phyloP scores from a whole-genome alignment of 352 stramenopile genomes.

The Pythium pyrilobum region DNA sequence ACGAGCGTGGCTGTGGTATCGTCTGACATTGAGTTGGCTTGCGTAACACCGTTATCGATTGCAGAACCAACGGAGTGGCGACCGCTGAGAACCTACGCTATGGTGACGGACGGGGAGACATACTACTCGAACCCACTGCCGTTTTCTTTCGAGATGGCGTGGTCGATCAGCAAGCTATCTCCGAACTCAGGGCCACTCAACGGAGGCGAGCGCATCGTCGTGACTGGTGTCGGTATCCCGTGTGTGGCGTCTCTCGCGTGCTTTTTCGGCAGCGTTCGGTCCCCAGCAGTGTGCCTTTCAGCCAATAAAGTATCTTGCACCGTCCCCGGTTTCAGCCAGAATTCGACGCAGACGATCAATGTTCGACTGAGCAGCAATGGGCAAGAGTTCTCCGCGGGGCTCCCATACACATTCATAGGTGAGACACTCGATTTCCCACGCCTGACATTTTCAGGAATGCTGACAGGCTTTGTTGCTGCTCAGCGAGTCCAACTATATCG shows the following conservation, averaged over 20 bases:
- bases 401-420: slow-evolving; percentile 51
- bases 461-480: background rate
- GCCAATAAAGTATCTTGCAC: background rate
- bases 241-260: slow-evolving; percentile 12
- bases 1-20: slow-evolving; percentile 24
- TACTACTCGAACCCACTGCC: slow-evolving; percentile 59
- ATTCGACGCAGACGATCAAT: slow-evolving; percentile 18
- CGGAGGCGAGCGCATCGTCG: slow-evolving; percentile 30
- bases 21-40: slow-evolving; percentile 38
- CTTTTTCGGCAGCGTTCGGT: slow-evolving; percentile 5
- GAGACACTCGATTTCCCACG: background rate
- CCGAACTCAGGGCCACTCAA: slow-evolving; percentile 24
- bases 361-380: slow-evolving; percentile 50
- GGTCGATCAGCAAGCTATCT: slow-evolving; percentile 21
- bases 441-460: background rate
- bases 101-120: slow-evolving; percentile 43
- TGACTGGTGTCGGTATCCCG: slow-evolving; percentile 21
- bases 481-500: slow-evolving; percentile 35
- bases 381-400: slow-evolving; percentile 37
- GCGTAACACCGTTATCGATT: slow-evolving; percentile 29
- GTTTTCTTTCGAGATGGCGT: slow-evolving; percentile 43
- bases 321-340: background rate
- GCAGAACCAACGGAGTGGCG: slow-evolving; percentile 10
- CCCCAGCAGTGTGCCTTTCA: slow-evolving; percentile 3
- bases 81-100: slow-evolving; percentile 32